Percentiles rank a stretch among this genome's conserved stretches.
Conservation (phyloP, 768 basidiomycete genomes). For the Boletellus ananas region DNA sequence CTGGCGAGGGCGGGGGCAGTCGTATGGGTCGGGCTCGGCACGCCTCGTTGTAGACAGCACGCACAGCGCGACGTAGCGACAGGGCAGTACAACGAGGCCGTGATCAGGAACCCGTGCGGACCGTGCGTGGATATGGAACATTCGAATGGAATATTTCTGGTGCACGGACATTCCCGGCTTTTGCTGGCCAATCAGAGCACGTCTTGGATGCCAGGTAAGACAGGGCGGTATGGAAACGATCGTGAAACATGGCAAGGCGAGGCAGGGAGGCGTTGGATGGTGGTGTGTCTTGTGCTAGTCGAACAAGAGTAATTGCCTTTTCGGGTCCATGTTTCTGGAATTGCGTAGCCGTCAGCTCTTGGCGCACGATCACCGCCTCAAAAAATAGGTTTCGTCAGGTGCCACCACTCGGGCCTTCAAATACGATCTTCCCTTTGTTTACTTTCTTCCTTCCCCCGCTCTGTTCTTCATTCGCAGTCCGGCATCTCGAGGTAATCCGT, state of each 20-base stretch:
- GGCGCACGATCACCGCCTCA: not conserved
- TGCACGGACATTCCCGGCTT: slow-evolving; percentile 15
- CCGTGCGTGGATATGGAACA: slow-evolving; percentile 19
- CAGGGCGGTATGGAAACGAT: not conserved
- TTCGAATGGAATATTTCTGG: slow-evolving; percentile 22
- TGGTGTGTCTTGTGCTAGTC: not conserved
- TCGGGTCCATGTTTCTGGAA: not conserved
- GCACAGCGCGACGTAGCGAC: not conserved
- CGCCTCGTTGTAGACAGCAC: not conserved
- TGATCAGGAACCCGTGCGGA: slow-evolving; percentile 1
- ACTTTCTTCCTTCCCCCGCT: not conserved
- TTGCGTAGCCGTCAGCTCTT: not conserved
- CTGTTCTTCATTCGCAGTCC: not conserved
- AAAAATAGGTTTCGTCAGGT: not conserved
- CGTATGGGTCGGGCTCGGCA: not conserved
- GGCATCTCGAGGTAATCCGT: slow-evolving; percentile 1
- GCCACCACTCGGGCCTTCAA: slow-evolving; percentile 1
- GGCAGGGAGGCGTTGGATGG: not conserved
- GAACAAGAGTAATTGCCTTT: slow-evolving; percentile 14
- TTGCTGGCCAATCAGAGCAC: not conserved
- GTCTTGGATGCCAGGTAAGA: not conserved
- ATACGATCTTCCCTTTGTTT: slow-evolving; percentile 3
- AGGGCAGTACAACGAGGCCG: slow-evolving; percentile 8
- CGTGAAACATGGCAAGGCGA: not conserved
- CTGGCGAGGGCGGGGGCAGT: not conserved